Conservation (phyloP, 805 yeast genomes). For the Danielia oregonensis region DNA sequence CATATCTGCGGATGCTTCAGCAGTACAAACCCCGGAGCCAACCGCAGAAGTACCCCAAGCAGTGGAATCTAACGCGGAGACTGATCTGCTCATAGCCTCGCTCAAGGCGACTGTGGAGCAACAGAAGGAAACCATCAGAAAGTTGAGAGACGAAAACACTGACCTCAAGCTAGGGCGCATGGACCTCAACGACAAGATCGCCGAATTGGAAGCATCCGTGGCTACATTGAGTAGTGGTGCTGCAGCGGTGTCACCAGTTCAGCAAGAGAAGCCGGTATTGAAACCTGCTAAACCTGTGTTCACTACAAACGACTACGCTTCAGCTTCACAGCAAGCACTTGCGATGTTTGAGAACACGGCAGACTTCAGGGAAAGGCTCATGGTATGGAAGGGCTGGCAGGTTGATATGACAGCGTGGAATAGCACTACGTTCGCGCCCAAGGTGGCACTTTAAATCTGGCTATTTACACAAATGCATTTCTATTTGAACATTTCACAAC, state of each 20-base stretch:
- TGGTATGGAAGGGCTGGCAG: slow-evolving; percentile 81
- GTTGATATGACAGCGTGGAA: slow-evolving; percentile 85
- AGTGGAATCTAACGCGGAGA: background rate
- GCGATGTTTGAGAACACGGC: slow-evolving; percentile 28
- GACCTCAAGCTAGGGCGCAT: slow-evolving; percentile 36
- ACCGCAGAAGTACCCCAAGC: background rate
- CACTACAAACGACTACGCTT: slow-evolving; percentile 29
- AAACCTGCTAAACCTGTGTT: slow-evolving; percentile 28
- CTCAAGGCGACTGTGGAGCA: slow-evolving; percentile 25
- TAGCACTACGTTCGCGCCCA: slow-evolving; percentile 50
- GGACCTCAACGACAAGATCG: slow-evolving; percentile 35
- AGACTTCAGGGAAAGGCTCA: slow-evolving; percentile 54
- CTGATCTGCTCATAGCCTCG: background rate
- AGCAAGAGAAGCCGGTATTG: slow-evolving; percentile 2
- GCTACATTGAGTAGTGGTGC: slow-evolving; percentile 9
- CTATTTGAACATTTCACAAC: background rate
- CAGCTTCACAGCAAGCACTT: slow-evolving; percentile 20
- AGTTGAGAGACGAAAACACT: slow-evolving; percentile 39
- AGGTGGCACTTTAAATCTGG: slow-evolving; percentile 23
- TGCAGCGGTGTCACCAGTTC: slow-evolving; percentile 1
- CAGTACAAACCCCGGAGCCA: no score
- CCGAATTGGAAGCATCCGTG: slow-evolving; percentile 25
- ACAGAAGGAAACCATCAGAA: slow-evolving; percentile 33
- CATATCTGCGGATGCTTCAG: no score
- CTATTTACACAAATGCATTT: background rate